phyloP scores from a whole-genome alignment of 805 yeast species.

The Barnettozyma vustinii region DNA sequence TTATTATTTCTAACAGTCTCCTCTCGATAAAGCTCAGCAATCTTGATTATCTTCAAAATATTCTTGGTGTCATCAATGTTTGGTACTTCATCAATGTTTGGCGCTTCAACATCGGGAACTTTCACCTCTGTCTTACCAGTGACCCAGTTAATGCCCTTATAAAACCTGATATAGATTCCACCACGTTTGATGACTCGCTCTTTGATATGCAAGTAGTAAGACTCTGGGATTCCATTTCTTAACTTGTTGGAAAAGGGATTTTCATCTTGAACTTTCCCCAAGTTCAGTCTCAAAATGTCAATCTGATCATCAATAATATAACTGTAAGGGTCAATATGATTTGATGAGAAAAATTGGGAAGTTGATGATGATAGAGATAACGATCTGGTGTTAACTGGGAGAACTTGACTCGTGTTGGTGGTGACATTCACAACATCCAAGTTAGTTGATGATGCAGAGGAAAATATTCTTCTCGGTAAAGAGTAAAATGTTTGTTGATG shows the following conservation, averaged over 20 bases:
- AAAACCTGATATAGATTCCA: conserved; percentile 31
- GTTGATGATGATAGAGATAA: conserved; percentile 22
- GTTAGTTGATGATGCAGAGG: conserved; percentile 22
- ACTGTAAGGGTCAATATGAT: conserved; percentile 32
- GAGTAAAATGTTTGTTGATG: conserved; percentile 11
- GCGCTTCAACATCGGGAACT: not conserved
- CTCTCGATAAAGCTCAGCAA: conserved; percentile 35
- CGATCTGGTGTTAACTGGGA: conserved; percentile 11
- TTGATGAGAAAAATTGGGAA: conserved; percentile 20
- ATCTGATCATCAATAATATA: conserved; percentile 28
- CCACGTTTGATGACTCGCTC: conserved; percentile 20
- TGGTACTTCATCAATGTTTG: not conserved
- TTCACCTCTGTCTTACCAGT: conserved; percentile 23
- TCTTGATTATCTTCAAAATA: conserved; percentile 32
- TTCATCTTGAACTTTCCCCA: conserved; percentile 7
- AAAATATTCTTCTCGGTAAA: conserved; percentile 21
- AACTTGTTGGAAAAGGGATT: conserved; percentile 12
- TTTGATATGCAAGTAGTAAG: conserved; percentile 6
- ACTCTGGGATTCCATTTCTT: conserved; percentile 9
- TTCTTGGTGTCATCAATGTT: conserved; percentile 4
- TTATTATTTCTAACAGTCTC: conserved; percentile 29
- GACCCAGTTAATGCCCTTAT: conserved; percentile 23
- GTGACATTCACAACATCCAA: conserved; percentile 11
- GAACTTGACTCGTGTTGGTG: conserved; percentile 5
- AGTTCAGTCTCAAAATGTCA: conserved; percentile 18